Conservation (phyloP, 805 yeast genomes). For the Wickerhamomyces xylosicus region DNA sequence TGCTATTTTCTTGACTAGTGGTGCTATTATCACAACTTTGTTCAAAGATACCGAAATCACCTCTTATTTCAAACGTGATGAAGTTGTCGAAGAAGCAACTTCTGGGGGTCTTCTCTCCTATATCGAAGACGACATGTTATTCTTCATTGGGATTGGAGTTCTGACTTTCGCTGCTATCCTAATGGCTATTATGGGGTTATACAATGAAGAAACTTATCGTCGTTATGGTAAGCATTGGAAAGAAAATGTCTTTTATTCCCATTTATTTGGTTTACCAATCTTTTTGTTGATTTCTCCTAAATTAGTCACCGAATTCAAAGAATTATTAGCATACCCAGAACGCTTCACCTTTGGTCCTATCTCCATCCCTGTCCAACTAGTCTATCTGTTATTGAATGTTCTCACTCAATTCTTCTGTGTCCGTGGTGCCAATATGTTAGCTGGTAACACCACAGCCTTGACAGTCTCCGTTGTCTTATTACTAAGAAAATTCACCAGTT, state of each 20-base stretch:
- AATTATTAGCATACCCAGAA: conserved; percentile 13
- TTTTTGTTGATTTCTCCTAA: conserved; percentile 28
- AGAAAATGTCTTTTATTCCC: conserved; percentile 54
- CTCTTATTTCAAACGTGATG: conserved; percentile 5
- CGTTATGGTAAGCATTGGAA: conserved; percentile 52
- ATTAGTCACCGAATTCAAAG: conserved; percentile 22
- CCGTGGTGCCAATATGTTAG: conserved; percentile 55
- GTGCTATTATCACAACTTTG: conserved; percentile 25
- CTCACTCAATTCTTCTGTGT: conserved; percentile 53
- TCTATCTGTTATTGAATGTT: conserved; percentile 31
- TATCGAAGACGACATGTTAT: conserved; percentile 10
- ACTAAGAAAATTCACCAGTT: conserved; percentile 50
- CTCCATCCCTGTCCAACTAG: conserved; percentile 17
- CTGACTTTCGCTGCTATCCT: conserved; percentile 38
- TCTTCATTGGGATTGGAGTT: conserved; percentile 23
- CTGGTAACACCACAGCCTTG: conserved; percentile 47
- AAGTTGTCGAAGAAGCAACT: conserved; percentile 1
- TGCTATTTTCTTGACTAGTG: conserved; percentile 41
- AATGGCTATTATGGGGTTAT: conserved; percentile 47
- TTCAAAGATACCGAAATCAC: conserved; percentile 20
- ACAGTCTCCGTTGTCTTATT: conserved; percentile 53
- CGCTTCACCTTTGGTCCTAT: conserved; percentile 11
- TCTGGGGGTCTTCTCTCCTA: conserved; percentile 1
- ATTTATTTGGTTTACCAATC: conserved; percentile 43
- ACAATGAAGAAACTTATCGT: conserved; percentile 39